phyloP scores from a whole-genome alignment of 164 flowering plant species.

The Malania oleifera region DNA sequence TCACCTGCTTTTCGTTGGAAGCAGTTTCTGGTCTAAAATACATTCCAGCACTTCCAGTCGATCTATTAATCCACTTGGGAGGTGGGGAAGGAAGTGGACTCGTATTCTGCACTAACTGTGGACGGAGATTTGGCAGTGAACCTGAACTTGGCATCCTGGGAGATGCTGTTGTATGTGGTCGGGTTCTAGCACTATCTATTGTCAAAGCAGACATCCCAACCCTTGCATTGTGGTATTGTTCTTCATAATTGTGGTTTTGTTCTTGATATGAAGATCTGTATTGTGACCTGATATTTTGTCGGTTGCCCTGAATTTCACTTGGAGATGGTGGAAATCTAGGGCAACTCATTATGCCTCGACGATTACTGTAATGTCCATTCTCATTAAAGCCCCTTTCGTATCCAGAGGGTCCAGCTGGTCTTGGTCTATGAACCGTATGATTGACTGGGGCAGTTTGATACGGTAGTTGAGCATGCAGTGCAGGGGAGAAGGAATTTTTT shows the following conservation, averaged over 20 bases:
- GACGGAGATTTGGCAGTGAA: conserved; percentile 12
- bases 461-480: conserved; percentile 23
- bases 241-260: conserved; percentile 18
- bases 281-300: conserved; percentile 35
- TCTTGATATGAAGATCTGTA: conserved; percentile 38
- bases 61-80: conserved; percentile 52
- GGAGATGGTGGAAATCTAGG: conserved; percentile 31
- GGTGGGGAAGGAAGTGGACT: conserved; percentile 63
- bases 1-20: conserved; percentile 38
- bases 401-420: conserved; percentile 73
- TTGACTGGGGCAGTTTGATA: conserved; percentile 28
- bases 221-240: conserved; percentile 12
- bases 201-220: conserved; percentile 47
- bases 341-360: conserved; percentile 23
- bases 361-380: conserved; percentile 27
- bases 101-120: conserved; percentile 22
- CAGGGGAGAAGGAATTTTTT: conserved; percentile 27
- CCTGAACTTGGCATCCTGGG: conserved; percentile 29
- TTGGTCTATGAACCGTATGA: conserved; percentile 31
- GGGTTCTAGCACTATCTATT: conserved; percentile 26
- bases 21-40: conserved; percentile 31
- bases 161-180: conserved; percentile 14
- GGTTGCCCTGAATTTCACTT: conserved; percentile 30
- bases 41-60: conserved; percentile 24
- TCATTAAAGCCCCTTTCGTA: conserved; percentile 45